Evolutionary conservation across 345 rosid genomes (phyloP), one percentile per base, ranked within the genome.

Genomic region (Euphorbia peplus): DNA sequence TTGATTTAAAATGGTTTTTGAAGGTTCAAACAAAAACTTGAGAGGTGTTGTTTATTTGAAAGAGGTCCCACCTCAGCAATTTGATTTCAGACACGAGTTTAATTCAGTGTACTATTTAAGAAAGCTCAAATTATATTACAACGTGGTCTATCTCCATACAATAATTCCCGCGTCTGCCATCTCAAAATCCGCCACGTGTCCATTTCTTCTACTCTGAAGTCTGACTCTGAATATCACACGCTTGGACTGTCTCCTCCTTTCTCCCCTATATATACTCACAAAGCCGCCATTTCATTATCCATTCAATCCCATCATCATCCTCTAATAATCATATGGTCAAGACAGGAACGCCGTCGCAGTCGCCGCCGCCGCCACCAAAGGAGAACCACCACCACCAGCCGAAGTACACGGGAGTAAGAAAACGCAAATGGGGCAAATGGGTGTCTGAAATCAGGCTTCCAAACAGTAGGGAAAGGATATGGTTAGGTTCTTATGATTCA

Each of bases 381-480:
- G 68, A 30, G 25, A 8, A 66, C 37, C 37, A 24, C 68, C 37
- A 24, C 68, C 63, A 50, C 21, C 54, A 71, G 46, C 83, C 85
- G 0, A 86, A 84, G 79, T 93, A 87, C 83, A 93, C 80, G 32
- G 98, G 98, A 8, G 97, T 93, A 11, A 19, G 98, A 13, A 89
- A 87, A 88, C 72, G 98, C 67, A 90, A 90, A 64, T 90, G 98
- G 98, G 97, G 98, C 0, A 93, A 86, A 65, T 93, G 93, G 93
- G 98, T 93, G 66, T 88, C 97, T 0, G 98, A 93, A 75, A 87
- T 93, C 56, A 79, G 98, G 73, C 91, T 93, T 1, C 98, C 98
- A 0, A 89, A 93, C 63, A 86, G 97, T 81, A 83, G 98, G 1
- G 93, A 90, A 22, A 79, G 98, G 15, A 93, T 93, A 41, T 93